Conservation (phyloP, 257 asterid genomes). For the Lavandula angustifolia region DNA sequence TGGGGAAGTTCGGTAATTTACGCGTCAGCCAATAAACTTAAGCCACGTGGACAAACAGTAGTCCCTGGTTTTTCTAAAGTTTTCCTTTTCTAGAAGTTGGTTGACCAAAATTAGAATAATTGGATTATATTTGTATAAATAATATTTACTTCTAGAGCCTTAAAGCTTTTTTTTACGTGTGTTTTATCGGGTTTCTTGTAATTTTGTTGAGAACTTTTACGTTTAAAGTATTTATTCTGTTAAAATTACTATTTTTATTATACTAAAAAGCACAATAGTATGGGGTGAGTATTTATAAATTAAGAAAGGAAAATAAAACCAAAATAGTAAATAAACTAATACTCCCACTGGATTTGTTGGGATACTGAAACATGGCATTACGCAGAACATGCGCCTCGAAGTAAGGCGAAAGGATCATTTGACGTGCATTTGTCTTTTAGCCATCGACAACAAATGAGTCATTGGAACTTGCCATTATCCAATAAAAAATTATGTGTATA, state of each 20-base stretch:
- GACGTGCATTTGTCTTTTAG: constrained; percentile 32
- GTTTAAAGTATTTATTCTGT: too few species aligned
- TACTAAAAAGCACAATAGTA: neutral
- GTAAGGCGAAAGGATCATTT: constrained; percentile 33
- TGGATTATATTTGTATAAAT: neutral
- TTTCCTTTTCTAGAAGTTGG: constrained; percentile 20
- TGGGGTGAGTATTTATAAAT: neutral
- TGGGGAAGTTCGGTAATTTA: too few species aligned
- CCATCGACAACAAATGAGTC: constrained; percentile 10
- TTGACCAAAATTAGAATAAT: constrained; percentile 23
- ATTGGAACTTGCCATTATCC: too few species aligned
- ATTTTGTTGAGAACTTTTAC: too few species aligned
- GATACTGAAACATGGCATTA: constrained; percentile 31
- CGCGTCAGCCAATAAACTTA: too few species aligned
- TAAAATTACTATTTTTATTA: neutral
- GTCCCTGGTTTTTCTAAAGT: neutral
- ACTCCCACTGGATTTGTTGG: neutral
- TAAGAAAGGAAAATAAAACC: neutral
- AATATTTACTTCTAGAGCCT: neutral
- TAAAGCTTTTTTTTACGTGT: neutral
- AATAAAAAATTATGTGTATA: too few species aligned
- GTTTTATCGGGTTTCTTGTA: too few species aligned
- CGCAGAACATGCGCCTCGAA: constrained; percentile 58
- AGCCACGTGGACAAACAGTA: too few species aligned
- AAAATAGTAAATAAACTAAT: neutral